A percentile compares a stretch with the other conserved stretches of the same genome.
Evolutionary conservation across 257 asterid species (phyloP).

Genomic region (Coffea eugenioides): DNA sequence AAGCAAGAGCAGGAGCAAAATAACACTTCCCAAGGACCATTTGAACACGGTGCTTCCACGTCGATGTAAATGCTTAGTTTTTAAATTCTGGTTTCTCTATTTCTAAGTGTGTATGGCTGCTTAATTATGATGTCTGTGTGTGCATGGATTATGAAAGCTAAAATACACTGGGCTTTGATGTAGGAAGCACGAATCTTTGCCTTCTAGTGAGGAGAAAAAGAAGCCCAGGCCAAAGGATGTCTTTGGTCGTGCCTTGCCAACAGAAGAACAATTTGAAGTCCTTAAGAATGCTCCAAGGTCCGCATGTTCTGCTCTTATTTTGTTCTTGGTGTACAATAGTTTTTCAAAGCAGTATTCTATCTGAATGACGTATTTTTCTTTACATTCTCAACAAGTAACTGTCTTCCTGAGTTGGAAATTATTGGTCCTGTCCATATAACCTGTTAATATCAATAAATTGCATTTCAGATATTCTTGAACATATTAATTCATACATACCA

Average conservation of each 20-base stretch:
- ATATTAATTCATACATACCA: neutral
- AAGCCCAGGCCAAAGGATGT: conserved; percentile 82
- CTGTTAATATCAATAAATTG: neutral
- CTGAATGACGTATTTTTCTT: neutral
- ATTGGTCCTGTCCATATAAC: neutral
- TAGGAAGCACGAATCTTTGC: conserved; percentile 53
- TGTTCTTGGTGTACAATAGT: neutral
- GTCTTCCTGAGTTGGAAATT: neutral
- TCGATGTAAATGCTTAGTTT: conserved; percentile 46
- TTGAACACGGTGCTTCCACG: conserved; percentile 45
- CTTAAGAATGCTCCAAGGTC: conserved; percentile 96
- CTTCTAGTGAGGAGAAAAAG: conserved; percentile 59
- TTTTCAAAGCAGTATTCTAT: neutral
- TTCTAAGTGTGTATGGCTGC: neutral
- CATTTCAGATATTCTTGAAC: neutral
- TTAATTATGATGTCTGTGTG: neutral
- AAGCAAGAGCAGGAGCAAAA: conserved; percentile 37
- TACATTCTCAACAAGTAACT: neutral
- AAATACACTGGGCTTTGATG: neutral
- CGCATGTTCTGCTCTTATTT: conserved; percentile 19
- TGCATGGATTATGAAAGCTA: conserved; percentile 17
- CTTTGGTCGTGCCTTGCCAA: conserved; percentile 87
- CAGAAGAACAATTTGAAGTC: conserved; percentile 94
- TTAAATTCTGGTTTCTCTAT: conserved; percentile 7
- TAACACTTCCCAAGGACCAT: conserved; percentile 32